Evolutionary conservation across 2,329 filamentous ascomycete genomes (phyloP), one percentile per base, ranked within the genome.

Genomic region (Zymoseptoria passerinii): DNA sequence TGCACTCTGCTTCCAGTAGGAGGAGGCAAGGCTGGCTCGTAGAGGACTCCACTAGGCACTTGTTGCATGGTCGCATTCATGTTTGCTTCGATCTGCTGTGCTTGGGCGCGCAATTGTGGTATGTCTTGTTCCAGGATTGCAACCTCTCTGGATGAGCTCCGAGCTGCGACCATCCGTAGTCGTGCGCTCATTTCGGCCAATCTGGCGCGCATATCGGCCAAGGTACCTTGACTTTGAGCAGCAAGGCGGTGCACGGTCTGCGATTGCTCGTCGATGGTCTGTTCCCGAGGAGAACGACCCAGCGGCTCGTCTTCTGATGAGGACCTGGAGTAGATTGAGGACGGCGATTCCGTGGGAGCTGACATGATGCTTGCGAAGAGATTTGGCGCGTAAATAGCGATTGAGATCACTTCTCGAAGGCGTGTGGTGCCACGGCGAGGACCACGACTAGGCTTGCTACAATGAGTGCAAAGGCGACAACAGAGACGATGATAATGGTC

Each of bases 401-500:
- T 10, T 23, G 13, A 40, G 35, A n/a, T 64, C 60, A 65, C 52
- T 60, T 64, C 60, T 68, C 76, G 67, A 77, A 78, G 35, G 70
- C 73, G 48, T 65, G 63, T 3, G 80, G 79, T 20, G 80, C 79
- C 61, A 85, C 75, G 2, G 77, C 78, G 61, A 86, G 65, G 49
- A 87, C 81, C 2, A 86, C 81, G 10, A 83, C 79, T 64, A 87
- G 70, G 67, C 81, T 81, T 57, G 80, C 74, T 52, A 85, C 70
- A 64, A 86, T 85, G 66, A 87, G 68, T 8, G 76, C 77, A 9
- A 75, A 79, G 2, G 88, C 83, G 50, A 91, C 80, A 18, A 83
- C 73, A 8, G 85, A 82, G 29, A 92, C 82, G 44, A 91, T 66
- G 52, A 90, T 76, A 50, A 94, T 83, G 20, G 88, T 90, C 3